Percentiles rank a stretch among this genome's conserved stretches.
These are phyloP conservation scores for Phaeoacremonium minimum DNA, from an alignment of 2,329 filamentous ascomycete genomes.

Conservation along the genomic window DNA sequence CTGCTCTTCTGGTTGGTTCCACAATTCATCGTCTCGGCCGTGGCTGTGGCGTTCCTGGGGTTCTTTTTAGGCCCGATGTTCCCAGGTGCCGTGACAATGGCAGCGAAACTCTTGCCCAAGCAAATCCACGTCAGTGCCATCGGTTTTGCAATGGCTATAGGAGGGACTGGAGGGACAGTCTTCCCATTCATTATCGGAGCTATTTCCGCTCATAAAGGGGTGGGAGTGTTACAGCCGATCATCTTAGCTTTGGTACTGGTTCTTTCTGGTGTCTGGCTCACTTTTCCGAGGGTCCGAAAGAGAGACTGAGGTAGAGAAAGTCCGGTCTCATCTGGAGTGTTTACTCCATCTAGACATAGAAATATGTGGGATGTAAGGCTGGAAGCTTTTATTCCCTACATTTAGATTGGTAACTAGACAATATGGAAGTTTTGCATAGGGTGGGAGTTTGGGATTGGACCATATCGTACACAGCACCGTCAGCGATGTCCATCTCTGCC, in stretches of 20 bases:
- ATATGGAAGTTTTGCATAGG: too few species aligned
- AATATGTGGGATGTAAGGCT: too few species aligned
- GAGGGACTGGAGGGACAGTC: slow-evolving; percentile 66
- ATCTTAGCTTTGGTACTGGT: slow-evolving; percentile 43
- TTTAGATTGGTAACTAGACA: too few species aligned
- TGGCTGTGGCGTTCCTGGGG: slow-evolving; percentile 69
- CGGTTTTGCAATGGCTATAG: slow-evolving; percentile 73
- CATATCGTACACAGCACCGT: too few species aligned
- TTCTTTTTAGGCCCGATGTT: slow-evolving; percentile 79
- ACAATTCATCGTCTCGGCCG: slow-evolving; percentile 67
- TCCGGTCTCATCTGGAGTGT: too few species aligned
- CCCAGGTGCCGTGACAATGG: slow-evolving; percentile 65
- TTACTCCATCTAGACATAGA: too few species aligned
- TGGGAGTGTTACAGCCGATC: slow-evolving; percentile 51
- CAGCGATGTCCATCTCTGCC: too few species aligned
- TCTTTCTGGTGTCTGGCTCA: slow-evolving; percentile 39
- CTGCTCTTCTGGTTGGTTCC: slow-evolving; percentile 79
- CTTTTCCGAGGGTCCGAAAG: slow-evolving; percentile 34
- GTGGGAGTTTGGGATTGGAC: too few species aligned
- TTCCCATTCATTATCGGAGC: slow-evolving; percentile 63
- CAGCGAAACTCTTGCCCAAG: slow-evolving; percentile 64
- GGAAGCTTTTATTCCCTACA: too few species aligned
- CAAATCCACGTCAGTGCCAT: slow-evolving; percentile 76
- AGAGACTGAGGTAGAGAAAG: slow-evolving; percentile 23
- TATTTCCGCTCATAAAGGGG: slow-evolving; percentile 53